Evolutionary conservation across 768 basidiomycete species (phyloP).

Genomic region (Tricholoma sp.): DNA sequence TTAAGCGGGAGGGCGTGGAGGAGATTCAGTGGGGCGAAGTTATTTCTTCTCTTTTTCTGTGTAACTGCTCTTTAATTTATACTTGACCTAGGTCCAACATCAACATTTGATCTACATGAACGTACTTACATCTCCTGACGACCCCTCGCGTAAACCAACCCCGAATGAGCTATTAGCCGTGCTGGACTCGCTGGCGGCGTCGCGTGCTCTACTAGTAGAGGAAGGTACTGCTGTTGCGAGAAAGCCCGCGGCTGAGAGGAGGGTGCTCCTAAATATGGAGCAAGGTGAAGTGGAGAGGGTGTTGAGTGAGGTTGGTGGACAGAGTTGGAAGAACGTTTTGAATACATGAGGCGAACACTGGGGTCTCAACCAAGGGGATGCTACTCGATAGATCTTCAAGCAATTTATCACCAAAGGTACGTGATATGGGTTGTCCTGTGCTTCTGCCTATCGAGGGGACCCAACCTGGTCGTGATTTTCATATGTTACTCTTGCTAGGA

Average conservation of each 20-base stretch:
- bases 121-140: constrained; percentile 53
- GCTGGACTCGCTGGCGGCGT: constrained; percentile 70
- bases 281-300: constrained; percentile 81
- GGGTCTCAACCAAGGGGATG: too few relatives aligned
- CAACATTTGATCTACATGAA: constrained; percentile 73
- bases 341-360: constrained; percentile 15
- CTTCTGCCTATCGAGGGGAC: too few relatives aligned
- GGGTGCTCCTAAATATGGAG: constrained; percentile 79
- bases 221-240: constrained; percentile 48
- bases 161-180: constrained; percentile 61
- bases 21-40: constrained; percentile 86
- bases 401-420: too few relatives aligned
- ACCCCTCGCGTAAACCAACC: constrained; percentile 54
- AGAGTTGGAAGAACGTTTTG: constrained; percentile 56
- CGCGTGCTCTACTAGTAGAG: constrained; percentile 73
- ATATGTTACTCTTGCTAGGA: too few relatives aligned
- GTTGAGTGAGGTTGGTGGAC: constrained; percentile 74
- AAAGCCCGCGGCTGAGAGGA: constrained; percentile 60
- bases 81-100: constrained; percentile 46
- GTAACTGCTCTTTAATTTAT: not conserved
- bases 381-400: too few relatives aligned
- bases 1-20: constrained; percentile 78
- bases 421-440: too few relatives aligned
- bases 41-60: constrained; percentile 5
- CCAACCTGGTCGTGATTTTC: too few relatives aligned